These are phyloP conservation scores for Fusarium devonianum DNA, from an alignment of 2,329 filamentous ascomycete species.

Conservation along the genomic window DNA sequence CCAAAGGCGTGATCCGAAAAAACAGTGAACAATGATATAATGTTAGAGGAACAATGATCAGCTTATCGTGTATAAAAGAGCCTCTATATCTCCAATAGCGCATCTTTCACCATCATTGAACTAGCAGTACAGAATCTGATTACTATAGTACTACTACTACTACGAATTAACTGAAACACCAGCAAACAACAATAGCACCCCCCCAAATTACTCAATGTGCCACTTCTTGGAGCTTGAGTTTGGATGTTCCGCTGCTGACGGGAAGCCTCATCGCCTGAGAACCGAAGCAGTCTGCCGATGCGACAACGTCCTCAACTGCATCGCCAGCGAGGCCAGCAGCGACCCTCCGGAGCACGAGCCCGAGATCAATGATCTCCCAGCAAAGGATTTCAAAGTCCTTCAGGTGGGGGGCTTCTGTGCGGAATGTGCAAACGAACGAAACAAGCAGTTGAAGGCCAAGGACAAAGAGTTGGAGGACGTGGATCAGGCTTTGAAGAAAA, in stretches of 20 bases:
- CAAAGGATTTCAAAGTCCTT: not conserved
- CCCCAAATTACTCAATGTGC: constrained; percentile 21
- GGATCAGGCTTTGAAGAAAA: not conserved
- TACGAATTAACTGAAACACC: no score
- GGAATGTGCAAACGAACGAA: not conserved
- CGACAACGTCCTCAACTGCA: constrained; percentile 7
- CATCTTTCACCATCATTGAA: no score
- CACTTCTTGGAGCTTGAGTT: constrained; percentile 15
- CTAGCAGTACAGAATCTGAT: no score
- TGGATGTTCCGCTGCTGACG: constrained; percentile 7
- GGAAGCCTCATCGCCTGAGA: constrained; percentile 1
- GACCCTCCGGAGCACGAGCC: not conserved
- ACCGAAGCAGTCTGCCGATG: constrained; percentile 4
- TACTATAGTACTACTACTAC: no score
- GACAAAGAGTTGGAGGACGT: not conserved
- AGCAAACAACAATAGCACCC: not conserved
- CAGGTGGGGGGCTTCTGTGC: constrained; percentile 5
- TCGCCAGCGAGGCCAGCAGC: not conserved
- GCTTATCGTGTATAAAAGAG: no score
- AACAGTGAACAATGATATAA: no score
- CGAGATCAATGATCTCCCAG: not conserved
- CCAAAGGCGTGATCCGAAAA: no score
- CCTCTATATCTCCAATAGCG: no score
- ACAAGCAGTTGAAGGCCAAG: no score
- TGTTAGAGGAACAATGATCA: no score